Evolutionary conservation across 805 yeast species (phyloP), one percentile per base, ranked within the genome.

Genomic region (Nakazawaea wyomingensis): DNA sequence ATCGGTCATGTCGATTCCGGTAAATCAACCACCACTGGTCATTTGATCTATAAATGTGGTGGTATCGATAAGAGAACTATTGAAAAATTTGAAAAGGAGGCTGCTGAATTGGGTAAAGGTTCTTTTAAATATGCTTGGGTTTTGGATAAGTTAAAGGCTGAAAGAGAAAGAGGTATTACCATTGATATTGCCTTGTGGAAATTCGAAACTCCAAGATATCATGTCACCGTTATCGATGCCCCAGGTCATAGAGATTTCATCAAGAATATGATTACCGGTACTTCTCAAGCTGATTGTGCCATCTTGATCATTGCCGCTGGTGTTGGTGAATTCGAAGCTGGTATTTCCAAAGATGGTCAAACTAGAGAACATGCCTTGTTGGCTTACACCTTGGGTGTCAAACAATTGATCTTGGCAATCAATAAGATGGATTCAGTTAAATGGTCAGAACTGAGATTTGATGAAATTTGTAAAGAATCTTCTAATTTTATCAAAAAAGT

Each of bases 1-100:
- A 91, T 91, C 75, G 99, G 98, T 77, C 98, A 91, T 96, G 98
- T 91, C 97, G 98, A 91, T 78, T 90, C 97, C 66, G 91, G 91
- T 78, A 85, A 86, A 80, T 91, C 97, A 55, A 90, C 98, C 69
- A 91, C 97, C 76, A 90, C 98, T 72, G 97, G 97, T 76, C 97
- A 90, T 84, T 85, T 90, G 78, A 89, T 90, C 70, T 90, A 71
- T 95, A 89, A 89, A 91, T 90, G 96, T 80, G 96, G 97, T 85
- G 96, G 95, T 84, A 87, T 87, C 65, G 96, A 89, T 79, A 89
- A 88, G 87, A 85, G 96, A 82, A 89, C 96, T 71, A 88, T 88
- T 68, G 96, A 89, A 81, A 88, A 88, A 87, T 87, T 87, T 76
- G 96, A 87, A 78, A 84, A 88, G 82, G 96, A 89, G 76, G 96